These are phyloP conservation scores for Paecilomyces sp. DNA, from an alignment of 2,329 filamentous ascomycete species.

Conservation along the genomic window DNA sequence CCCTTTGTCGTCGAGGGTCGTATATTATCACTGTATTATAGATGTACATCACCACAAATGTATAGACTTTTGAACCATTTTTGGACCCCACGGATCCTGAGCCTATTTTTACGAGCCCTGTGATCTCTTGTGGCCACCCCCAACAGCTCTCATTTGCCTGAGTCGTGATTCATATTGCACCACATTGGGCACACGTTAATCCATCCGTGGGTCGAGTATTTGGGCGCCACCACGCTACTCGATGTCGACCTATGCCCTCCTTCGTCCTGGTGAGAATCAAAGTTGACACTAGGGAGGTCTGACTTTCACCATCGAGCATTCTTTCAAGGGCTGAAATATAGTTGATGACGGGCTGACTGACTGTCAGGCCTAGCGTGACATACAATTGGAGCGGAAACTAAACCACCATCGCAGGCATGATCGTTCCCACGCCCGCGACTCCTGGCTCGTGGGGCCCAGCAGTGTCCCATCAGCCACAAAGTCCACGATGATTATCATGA, in stretches of 20 bases:
- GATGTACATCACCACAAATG: not conserved
- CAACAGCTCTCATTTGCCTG: not conserved
- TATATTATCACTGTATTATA: not conserved
- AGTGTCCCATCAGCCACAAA: not conserved
- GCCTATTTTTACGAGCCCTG: not conserved
- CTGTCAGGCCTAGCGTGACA: not conserved
- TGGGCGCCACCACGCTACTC: not conserved
- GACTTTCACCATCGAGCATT: not conserved
- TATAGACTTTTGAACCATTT: not conserved
- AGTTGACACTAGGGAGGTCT: not conserved
- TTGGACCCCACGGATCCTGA: not conserved
- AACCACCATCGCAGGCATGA: not conserved
- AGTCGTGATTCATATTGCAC: not conserved
- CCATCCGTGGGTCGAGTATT: not conserved
- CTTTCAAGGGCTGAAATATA: not conserved
- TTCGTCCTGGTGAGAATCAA: not conserved
- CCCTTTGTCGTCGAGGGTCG: not conserved
- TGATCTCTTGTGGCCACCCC: not conserved
- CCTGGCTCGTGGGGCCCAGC: not conserved
- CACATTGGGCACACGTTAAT: not conserved
- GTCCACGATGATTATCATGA: not conserved
- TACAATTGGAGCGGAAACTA: not conserved
- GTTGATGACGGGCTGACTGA: slow-evolving; percentile 1
- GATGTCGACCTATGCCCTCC: too few relatives aligned
- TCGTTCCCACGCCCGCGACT: not conserved